phyloP scores from a whole-genome alignment of 768 basidiomycete genomes.

The Crepidotus variabilis region DNA sequence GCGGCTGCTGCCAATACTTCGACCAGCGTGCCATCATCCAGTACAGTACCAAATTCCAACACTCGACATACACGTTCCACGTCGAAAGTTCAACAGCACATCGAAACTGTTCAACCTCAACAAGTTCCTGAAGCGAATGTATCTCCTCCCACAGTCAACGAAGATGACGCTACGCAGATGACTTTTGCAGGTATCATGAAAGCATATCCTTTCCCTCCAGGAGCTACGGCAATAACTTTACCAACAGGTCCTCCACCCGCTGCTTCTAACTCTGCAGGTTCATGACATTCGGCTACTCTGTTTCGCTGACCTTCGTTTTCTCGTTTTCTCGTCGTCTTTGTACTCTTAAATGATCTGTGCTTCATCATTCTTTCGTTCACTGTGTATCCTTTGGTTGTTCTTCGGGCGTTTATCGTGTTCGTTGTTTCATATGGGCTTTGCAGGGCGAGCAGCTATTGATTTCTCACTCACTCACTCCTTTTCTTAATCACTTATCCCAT shows the following conservation, averaged over 20 bases:
- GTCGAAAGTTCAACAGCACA: constrained; percentile 7
- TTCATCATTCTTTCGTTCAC: neutral
- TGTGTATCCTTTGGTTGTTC: no score
- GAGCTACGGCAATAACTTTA: constrained; percentile 5
- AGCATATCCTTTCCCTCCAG: constrained; percentile 45
- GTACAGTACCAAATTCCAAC: neutral
- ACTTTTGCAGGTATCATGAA: constrained; percentile 71
- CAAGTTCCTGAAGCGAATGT: constrained; percentile 5
- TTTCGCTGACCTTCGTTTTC: neutral
- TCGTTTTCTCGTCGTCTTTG: neutral
- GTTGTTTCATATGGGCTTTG: neutral
- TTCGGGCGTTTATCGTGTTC: no score
- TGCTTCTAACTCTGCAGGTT: constrained; percentile 10
- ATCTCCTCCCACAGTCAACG: constrained; percentile 3
- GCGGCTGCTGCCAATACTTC: constrained; percentile 7
- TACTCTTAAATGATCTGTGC: neutral
- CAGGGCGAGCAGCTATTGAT: neutral
- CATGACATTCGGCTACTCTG: neutral
- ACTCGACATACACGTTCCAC: constrained; percentile 10
- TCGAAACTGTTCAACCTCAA: constrained; percentile 13
- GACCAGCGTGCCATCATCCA: constrained; percentile 4
- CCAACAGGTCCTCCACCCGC: constrained; percentile 1
- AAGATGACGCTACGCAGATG: constrained; percentile 25
- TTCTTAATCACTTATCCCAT: neutral
- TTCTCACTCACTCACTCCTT: neutral